Evolutionary conservation across 306 rosid species (phyloP).

Genomic region (Malus orientalis): DNA sequence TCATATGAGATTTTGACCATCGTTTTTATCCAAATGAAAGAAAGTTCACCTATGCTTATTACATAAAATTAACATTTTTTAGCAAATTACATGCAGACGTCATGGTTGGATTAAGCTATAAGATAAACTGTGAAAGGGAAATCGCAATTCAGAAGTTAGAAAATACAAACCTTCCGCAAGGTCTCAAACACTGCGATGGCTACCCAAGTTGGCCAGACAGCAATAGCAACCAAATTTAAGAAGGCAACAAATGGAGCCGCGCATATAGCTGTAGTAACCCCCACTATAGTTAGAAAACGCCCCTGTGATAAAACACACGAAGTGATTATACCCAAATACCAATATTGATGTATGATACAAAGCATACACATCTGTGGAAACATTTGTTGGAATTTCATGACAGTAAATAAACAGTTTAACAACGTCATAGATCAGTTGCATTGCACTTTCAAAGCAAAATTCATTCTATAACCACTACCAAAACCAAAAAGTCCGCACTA

Average conservation of each 20-base stretch:
- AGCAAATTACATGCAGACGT: background rate
- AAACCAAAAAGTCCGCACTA: background rate
- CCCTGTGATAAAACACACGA: conserved; percentile 44
- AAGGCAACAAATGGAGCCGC: conserved; percentile 75
- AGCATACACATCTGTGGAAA: background rate
- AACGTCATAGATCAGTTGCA: background rate
- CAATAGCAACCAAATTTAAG: conserved; percentile 62
- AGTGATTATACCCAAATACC: background rate
- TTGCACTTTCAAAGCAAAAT: background rate
- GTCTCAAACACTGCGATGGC: conserved; percentile 76
- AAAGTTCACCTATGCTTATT: background rate
- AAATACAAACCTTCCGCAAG: conserved; percentile 61
- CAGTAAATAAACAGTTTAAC: background rate
- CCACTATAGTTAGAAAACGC: conserved; percentile 81
- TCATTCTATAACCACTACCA: background rate
- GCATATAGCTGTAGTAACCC: conserved; percentile 81
- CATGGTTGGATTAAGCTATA: background rate
- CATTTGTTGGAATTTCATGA: background rate
- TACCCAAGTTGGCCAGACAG: conserved; percentile 87
- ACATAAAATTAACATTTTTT: background rate
- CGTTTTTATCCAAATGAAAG: background rate
- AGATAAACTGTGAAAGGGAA: conserved; percentile 8
- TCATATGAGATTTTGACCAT: background rate
- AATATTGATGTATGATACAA: background rate
- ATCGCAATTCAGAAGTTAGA: background rate